Percentiles rank a stretch among this genome's conserved stretches.
Conservation (phyloP, 2,329 filamentous ascomycete species). For the Exophiala phaeomuriformis region DNA sequence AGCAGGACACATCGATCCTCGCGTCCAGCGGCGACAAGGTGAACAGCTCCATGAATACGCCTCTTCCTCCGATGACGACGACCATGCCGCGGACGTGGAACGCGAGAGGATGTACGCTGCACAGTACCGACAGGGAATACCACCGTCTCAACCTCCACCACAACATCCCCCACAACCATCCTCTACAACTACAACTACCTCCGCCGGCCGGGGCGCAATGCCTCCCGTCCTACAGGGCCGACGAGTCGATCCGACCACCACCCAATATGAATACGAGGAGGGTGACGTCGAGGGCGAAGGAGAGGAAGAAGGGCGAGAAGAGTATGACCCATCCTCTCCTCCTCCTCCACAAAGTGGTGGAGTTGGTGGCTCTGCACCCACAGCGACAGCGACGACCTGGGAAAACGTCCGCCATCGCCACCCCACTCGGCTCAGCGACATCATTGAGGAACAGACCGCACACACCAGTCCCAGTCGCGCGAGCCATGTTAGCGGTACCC, state of each 20-base stretch:
- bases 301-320: slow-evolving; percentile 32
- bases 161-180: slow-evolving; percentile 25
- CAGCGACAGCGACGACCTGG: slow-evolving; percentile 56
- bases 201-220: slow-evolving; percentile 16
- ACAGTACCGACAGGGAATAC: slow-evolving; percentile 23
- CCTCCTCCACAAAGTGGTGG: too few species aligned
- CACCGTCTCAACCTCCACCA: slow-evolving; percentile 25
- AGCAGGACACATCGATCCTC: slow-evolving; percentile 1
- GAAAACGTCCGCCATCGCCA: slow-evolving; percentile 71
- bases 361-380: slow-evolving; percentile 1
- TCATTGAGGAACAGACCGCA: slow-evolving; percentile 67
- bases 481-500: slow-evolving; percentile 35
- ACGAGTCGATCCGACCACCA: neutral
- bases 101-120: slow-evolving; percentile 34
- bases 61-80: slow-evolving; percentile 44
- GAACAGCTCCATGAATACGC: slow-evolving; percentile 24
- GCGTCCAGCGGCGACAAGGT: slow-evolving; percentile 27
- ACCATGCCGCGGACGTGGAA: slow-evolving; percentile 42
- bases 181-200: slow-evolving; percentile 7
- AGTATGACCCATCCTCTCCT: slow-evolving; percentile 44
- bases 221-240: slow-evolving; percentile 20
- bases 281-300: neutral
- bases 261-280: slow-evolving; percentile 53
- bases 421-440: slow-evolving; percentile 80
- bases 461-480: slow-evolving; percentile 59